Base-by-base conservation (phyloP, 164 flowering plant species). In the Amborella trichopoda region DNA sequence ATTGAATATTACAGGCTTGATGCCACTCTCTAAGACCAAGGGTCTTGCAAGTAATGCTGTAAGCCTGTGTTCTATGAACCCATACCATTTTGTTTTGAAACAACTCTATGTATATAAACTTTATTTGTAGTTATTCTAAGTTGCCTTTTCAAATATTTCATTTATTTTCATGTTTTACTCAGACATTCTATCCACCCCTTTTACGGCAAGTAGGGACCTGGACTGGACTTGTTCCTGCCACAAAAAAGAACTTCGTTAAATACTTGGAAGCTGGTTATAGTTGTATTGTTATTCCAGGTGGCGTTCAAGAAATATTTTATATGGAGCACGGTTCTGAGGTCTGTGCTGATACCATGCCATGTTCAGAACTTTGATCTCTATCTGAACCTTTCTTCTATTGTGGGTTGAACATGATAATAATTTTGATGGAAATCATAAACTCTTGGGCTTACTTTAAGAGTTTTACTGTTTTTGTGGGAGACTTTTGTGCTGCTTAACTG, bases 131-230 rank as follows among this genome's bases (percentile, higher is more conserved):
- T 6, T 17, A 10, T 39, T 9, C 1, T 2, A 1, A 20, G 22
- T 23, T 23, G 24, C 9, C 47, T 13, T 41, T 27, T 36, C 26
- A 12, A 17, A 4, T 6, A n/a, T 33, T 36, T 36, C 16, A 8
- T 28, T 40, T 17, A 13, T 24, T 3, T 42, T 23, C 13, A 39
- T 18, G 23, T 52, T 28, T 17, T 53, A 14, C 10, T 40, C 62
- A 83, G 94, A 75, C 78, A 37, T 83, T 83, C 37, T 76, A 75
- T 53, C 74, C 83, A 28, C 94, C 94, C n/a, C 68, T 83, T 57
- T 24, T 83, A 59, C 63, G 89, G 64, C 94, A 83, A 51, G 61
- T 81, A 56, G 81, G 94, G 86, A 74, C 83, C 21, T 83, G 94
- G 94, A 53, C 68, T 57, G 89, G 89, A 33, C 71, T 76, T 28